Evolutionary conservation across 495 filamentous ascomycete species (phyloP), one percentile per base, ranked within the genome.

Genomic region (Diplogelasinospora grovesii): DNA sequence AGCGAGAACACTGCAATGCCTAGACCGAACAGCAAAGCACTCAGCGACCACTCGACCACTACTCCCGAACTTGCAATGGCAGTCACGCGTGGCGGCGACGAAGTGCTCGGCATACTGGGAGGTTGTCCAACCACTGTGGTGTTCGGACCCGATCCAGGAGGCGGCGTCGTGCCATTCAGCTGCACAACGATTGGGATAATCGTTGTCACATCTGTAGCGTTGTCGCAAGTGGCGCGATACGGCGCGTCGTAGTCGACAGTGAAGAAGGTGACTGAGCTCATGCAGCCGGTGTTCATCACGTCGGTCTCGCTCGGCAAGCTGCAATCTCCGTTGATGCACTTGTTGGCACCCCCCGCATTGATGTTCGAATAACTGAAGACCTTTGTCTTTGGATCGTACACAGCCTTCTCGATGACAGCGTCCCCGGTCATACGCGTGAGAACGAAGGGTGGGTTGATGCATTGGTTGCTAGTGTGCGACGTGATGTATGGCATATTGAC

Each of bases 401-500:
- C 42, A 3, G 50, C 62, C 11, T 43, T 45, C 25, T 52, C 47
- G 11, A 44, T 37, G 1, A 8, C 28, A n/a, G 52, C 53, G 22
- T 50, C 52, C 2, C 53, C 52, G 4, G 59, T 54, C 25, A 62
- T 24, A 8, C 62, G 52, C 0, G 53, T 57, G 14, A 59, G 53
- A 15, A 69, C 50, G 46, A 64, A 59, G 0, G 55, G 54, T 4
- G 66, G 66, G 27, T 63, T 45, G 27, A 54, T 44, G 39, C 64
- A 62, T 5, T 36, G 30, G 15, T 43, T 50, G 40, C 26, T 45
- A 2, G 40, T 39, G 36, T 60, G 37, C 4, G 47, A 54, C 2
- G 65, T 63, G 45, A 63, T 61, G 44, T 55, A 56, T 0, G 51
- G 51, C 5, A 54, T 31, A 24, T 63, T 63, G 51, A 70, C 63